These are phyloP conservation scores for Phialophora verrucosa DNA, from an alignment of 2,329 filamentous ascomycete genomes.

Conservation along the genomic window DNA sequence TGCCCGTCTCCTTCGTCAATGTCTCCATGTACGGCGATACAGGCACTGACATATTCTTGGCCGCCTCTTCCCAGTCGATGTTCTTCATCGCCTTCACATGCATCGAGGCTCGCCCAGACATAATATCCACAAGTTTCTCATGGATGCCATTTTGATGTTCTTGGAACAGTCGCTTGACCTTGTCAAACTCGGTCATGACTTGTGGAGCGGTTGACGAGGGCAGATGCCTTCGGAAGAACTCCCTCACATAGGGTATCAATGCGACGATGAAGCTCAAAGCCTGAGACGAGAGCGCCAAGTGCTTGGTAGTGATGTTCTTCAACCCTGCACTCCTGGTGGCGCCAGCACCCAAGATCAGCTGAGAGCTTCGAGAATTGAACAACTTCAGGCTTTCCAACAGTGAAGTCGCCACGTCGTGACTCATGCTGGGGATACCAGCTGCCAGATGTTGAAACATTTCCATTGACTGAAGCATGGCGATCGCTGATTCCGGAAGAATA, in stretches of 20 bases:
- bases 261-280: constrained; percentile 85
- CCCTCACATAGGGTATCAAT: constrained; percentile 85
- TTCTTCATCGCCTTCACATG: constrained; percentile 77
- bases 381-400: constrained; percentile 86
- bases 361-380: constrained; percentile 95
- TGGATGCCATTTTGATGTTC: constrained; percentile 91
- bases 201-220: constrained; percentile 56
- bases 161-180: constrained; percentile 78
- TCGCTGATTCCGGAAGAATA: constrained; percentile 81
- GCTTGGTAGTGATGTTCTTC: constrained; percentile 95
- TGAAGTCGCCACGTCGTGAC: constrained; percentile 74
- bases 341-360: constrained; percentile 92
- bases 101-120: constrained; percentile 75
- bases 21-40: constrained; percentile 83
- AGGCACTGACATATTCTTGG: constrained; percentile 50
- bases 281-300: constrained; percentile 89
- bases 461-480: constrained; percentile 79
- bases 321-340: constrained; percentile 86
- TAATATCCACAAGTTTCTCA: constrained; percentile 91
- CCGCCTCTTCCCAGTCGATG: constrained; percentile 71
- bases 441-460: constrained; percentile 83
- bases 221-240: constrained; percentile 82
- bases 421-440: constrained; percentile 85
- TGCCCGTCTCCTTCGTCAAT: constrained; percentile 82
- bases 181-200: constrained; percentile 83